Percentiles rank a stretch among this genome's conserved stretches.
phyloP scores from a whole-genome alignment of 73 alveolate genomes.

The Tetrahymena thermophila region DNA sequence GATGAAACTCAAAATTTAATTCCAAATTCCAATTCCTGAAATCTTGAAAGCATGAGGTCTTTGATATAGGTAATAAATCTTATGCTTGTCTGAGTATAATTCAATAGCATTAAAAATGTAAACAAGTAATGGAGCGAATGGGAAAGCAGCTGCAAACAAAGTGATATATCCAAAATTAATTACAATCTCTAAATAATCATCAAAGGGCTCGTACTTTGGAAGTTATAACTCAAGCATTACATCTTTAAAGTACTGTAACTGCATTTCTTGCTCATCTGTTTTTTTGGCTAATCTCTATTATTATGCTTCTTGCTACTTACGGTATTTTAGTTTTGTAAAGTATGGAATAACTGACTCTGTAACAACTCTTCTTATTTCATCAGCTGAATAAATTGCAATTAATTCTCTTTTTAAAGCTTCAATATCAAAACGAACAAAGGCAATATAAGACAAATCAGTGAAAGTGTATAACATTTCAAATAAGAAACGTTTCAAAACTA shows the following conservation, averaged over 20 bases:
- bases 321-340: slow-evolving; percentile 7
- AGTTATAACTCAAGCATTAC: not conserved
- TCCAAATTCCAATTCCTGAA: slow-evolving; percentile 32
- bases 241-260: not conserved
- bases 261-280: not conserved
- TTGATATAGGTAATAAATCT: slow-evolving; percentile 24
- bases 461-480: slow-evolving; percentile 33
- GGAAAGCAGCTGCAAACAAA: slow-evolving; percentile 28
- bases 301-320: not conserved
- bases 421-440: slow-evolving; percentile 24
- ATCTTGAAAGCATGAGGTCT: slow-evolving; percentile 26
- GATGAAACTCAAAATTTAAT: slow-evolving; percentile 15
- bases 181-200: slow-evolving; percentile 36
- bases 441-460: slow-evolving; percentile 41
- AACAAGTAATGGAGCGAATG: slow-evolving; percentile 19
- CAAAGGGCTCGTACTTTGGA: slow-evolving; percentile 40
- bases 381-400: slow-evolving; percentile 17
- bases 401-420: slow-evolving; percentile 18
- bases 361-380: slow-evolving; percentile 34
- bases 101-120: slow-evolving; percentile 2
- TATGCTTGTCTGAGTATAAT: slow-evolving; percentile 37
- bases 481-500: slow-evolving; percentile 21
- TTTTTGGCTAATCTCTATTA: not conserved
- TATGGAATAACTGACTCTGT: slow-evolving; percentile 32
- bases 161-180: slow-evolving; percentile 33